Conservation (phyloP, 345 rosid species). For the Leavenworthia alabamica region DNA sequence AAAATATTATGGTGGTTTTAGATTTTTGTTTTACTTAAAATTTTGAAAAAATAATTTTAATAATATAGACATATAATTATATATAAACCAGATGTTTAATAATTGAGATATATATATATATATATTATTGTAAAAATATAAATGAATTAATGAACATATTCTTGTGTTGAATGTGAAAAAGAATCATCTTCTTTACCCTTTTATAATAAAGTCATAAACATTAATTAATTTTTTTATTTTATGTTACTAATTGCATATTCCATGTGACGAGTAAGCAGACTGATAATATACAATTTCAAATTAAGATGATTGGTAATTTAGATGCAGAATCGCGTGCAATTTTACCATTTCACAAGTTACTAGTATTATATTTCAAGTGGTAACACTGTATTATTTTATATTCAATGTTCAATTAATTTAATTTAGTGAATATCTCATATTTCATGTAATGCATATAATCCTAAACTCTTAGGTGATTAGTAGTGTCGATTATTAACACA, state of each 20-base stretch:
- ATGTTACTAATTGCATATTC: background rate
- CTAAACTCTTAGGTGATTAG: background rate
- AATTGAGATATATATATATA: too few species aligned
- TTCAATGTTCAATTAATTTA: background rate
- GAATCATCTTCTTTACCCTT: background rate
- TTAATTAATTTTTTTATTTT: background rate
- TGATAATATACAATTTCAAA: background rate
- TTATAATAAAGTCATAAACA: background rate
- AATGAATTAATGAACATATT: too few species aligned
- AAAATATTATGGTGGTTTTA: too few species aligned
- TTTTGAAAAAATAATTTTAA: too few species aligned
- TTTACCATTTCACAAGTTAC: background rate
- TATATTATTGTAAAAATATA: too few species aligned
- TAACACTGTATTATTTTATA: background rate
- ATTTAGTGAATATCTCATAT: background rate
- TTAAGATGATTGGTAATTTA: background rate
- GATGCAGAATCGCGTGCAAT: background rate
- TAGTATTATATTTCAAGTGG: background rate
- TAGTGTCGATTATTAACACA: too few species aligned
- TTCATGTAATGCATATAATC: too few species aligned
- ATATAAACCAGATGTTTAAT: too few species aligned
- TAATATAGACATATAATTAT: too few species aligned
- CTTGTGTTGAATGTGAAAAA: background rate
- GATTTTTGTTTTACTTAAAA: too few species aligned
- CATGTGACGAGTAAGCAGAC: background rate